These are phyloP conservation scores for Chionographis japonica DNA, from an alignment of 106 monocot species.

Conservation along the genomic window DNA sequence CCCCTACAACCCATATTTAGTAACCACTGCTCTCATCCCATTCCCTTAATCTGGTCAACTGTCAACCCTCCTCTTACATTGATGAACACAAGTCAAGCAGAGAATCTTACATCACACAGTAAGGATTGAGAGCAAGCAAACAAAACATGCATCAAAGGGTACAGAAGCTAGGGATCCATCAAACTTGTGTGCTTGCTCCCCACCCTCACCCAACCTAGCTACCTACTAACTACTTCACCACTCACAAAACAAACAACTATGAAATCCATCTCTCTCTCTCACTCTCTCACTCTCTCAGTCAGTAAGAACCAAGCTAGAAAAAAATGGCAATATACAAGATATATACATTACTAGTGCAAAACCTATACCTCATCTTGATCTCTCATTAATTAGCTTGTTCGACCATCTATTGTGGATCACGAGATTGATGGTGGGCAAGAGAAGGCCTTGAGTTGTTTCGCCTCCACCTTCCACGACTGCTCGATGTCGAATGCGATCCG, in stretches of 20 bases:
- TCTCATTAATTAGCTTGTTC: too few species aligned
- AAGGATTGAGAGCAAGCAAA: too few species aligned
- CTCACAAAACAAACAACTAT: background rate
- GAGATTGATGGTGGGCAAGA: background rate
- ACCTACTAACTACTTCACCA: background rate
- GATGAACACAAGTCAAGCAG: too few species aligned
- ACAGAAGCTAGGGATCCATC: background rate
- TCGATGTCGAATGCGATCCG: slow-evolving; percentile 60
- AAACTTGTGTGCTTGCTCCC: background rate
- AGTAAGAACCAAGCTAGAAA: background rate
- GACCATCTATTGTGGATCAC: background rate
- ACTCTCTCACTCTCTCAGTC: slow-evolving; percentile 12
- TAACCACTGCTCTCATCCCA: too few species aligned
- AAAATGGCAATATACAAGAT: background rate
- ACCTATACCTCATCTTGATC: background rate
- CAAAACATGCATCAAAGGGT: too few species aligned
- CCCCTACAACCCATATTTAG: too few species aligned
- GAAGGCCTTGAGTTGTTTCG: slow-evolving; percentile 3
- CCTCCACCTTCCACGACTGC: slow-evolving; percentile 27
- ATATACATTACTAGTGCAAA: background rate
- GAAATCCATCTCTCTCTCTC: background rate
- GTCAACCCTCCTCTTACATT: too few species aligned
- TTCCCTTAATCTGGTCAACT: too few species aligned
- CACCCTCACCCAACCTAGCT: background rate
- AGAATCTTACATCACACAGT: too few species aligned